phyloP scores from a whole-genome alignment of 2,329 filamentous ascomycete genomes.

The Rugonectria rugulosa region DNA sequence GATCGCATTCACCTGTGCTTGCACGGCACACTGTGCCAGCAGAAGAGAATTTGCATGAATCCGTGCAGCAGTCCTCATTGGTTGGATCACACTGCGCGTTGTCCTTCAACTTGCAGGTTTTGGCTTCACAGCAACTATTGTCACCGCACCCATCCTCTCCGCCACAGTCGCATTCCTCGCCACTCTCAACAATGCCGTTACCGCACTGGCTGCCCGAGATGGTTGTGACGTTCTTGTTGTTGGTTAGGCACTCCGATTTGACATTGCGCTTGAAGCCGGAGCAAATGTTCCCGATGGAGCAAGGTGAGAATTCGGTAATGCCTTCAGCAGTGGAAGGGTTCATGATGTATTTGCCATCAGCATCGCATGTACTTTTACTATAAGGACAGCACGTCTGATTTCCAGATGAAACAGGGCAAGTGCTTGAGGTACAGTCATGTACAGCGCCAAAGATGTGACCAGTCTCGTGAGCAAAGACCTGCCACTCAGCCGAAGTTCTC shows the following conservation, averaged over 20 bases:
- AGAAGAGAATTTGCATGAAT: slow-evolving; percentile 70
- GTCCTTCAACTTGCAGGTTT: slow-evolving; percentile 83
- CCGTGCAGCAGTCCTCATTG: slow-evolving; percentile 83
- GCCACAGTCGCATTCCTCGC: slow-evolving; percentile 96
- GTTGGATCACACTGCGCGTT: slow-evolving; percentile 79
- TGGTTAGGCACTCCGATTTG: slow-evolving; percentile 78
- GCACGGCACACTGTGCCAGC: slow-evolving; percentile 79
- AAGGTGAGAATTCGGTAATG: slow-evolving; percentile 84
- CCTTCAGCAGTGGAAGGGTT: slow-evolving; percentile 82
- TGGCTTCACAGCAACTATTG: slow-evolving; percentile 84
- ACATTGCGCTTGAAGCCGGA: slow-evolving; percentile 82
- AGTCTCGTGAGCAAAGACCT: slow-evolving; percentile 92
- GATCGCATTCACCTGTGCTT: slow-evolving; percentile 84
- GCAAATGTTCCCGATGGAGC: slow-evolving; percentile 93
- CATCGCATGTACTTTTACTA: slow-evolving; percentile 72
- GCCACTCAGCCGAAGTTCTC: slow-evolving; percentile 85
- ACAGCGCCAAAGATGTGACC: slow-evolving; percentile 96
- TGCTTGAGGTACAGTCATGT: slow-evolving; percentile 81
- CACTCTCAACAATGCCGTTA: slow-evolving; percentile 94
- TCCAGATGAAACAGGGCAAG: slow-evolving; percentile 69
- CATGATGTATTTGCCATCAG: slow-evolving; percentile 87
- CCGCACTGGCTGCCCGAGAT: slow-evolving; percentile 88
- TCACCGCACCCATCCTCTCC: slow-evolving; percentile 73
- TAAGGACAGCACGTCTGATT: slow-evolving; percentile 80
- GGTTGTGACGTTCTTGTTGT: slow-evolving; percentile 83